Base-by-base conservation (phyloP, 495 filamentous ascomycete species). In the Penicillium cosmopolitanum region DNA sequence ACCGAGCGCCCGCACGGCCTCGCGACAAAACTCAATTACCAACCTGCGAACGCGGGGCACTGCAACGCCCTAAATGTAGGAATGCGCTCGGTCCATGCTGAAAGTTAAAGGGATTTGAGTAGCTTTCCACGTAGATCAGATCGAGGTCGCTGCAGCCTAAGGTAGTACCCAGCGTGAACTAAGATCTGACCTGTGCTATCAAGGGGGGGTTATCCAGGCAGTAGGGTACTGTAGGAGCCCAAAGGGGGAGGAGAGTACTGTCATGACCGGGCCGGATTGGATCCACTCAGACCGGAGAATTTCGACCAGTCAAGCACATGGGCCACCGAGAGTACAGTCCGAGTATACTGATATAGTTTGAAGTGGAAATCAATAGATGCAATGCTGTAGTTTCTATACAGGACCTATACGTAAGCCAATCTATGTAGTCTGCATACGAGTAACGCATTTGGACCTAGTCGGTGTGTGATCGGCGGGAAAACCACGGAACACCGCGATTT, bases 401-500 rank as follows among this genome's bases (percentile, higher is more conserved):
- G 19, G 1, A 21, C 19, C 19, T 21, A 21, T 21, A 21, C 23
- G 23, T 23, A 23, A 23, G 23, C 23, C 23, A 23, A 23, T 23
- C 23, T 23, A 23, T 0, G 23, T 4, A 23, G 23, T 23, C 23
- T 3, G 23, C 23, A 23, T 23, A 23, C 23, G 23, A 23, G 23
- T 23, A 23, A 23, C 23, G 23, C 23, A 23, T 23, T 23, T 23
- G 23, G 23, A 23, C 3, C 23, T 23, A 23, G 23, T 23, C 23
- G 23, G 16, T n/a, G 33, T 25, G 23, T 34, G 53, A 28, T 46
- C 38, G 34, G 56, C 33, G 34, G 28, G 28, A 9, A 31, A 31
- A 58, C 57, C 62, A 57, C 60, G 62, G 62, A 64, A 57, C 57
- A 38, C 23, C 23, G 61, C 34, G 12, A 55, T 59, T 64, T 64